Base-by-base conservation (phyloP, 495 filamentous ascomycete species). In the Elaphomyces granulatus region DNA sequence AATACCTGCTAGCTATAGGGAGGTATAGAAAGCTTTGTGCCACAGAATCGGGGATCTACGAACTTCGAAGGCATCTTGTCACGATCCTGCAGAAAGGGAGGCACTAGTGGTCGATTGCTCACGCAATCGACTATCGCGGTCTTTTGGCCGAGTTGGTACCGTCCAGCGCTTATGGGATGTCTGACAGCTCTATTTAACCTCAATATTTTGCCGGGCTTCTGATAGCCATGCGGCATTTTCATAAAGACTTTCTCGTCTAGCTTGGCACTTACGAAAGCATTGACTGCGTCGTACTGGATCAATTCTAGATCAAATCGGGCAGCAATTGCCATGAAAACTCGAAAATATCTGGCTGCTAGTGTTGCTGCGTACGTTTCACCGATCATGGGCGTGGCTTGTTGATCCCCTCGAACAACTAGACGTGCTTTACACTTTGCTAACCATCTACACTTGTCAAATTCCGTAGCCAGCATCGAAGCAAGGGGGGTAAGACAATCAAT, bases 391-490 rank as follows among this genome's bases (percentile, higher is more conserved):
- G 33, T 35, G 8, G 37, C 46, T 34, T 58, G 40, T 8, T 53
- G 42, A 38, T 59, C 50, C 20, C 54, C 49, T 43, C 47, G 38
- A 2, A 55, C 52, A 21, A 41, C 51, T 4, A 59, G 32, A 9
- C 55, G 9, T 28, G 55, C 51, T 37, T 59, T 59, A 17, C 38
- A 48, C 41, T 55, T 57, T 14, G 21, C 26, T 4, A 57, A 41
- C 16, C 37, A 45, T 12, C 49, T 32, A 17, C 51, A 31, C 2
- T 40, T 15, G 21, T 53, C 47, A n/a, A n/a, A n/a, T n/a, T n/a
- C n/a, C n/a, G n/a, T n/a, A n/a, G n/a, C n/a, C n/a, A n/a, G n/a
- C n/a, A n/a, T n/a, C n/a, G n/a, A n/a, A n/a, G n/a, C n/a, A n/a
- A n/a, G n/a, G n/a, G n/a, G n/a, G n/a, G n/a, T n/a, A n/a, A n/a